Base-by-base conservation (phyloP, 2,329 filamentous ascomycete genomes). In the Penicillium sp. region DNA sequence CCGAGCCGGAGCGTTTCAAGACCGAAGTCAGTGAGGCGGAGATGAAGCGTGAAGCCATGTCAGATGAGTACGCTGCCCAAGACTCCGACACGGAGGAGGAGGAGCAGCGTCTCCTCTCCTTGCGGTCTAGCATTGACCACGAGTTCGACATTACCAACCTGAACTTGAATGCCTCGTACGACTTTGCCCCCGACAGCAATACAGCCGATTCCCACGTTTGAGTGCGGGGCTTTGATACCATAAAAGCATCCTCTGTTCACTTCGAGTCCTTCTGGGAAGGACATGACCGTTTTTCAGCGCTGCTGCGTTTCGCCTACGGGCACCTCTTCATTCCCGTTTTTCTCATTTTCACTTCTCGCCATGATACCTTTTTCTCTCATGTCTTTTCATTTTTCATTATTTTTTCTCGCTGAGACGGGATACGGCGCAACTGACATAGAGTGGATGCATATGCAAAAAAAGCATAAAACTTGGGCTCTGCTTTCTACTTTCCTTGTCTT, bases 1-100 rank as follows among this genome's bases (percentile, higher is more conserved):
- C 81, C 13, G 75, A 78, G 46, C 54, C 74, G 67, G 55, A 64
- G 64, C 35, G 66, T 63, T 58, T 61, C 46, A 77, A 79, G 48
- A 66, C 63, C 16, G 58, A 66, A 18, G 52, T 60, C 40, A 67
- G 56, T 49, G 64, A 71, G 46, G 59, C 63, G 30, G 54, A 66
- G 51, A 50, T 66, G 30, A 63, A 63, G 48, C 59, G 60, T 16
- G 60, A 63, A 24, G 55, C 24, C 8, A 47, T 65, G 45, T 56
- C 60, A 45, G 61, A 62, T n/a, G 56, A 54, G 16, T 54, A 57
- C 18, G 53, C 53, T 36, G 53, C 57, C 44, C 60, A 61, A 30
- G 64, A 63, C 49, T 58, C 61, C 13, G 57, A 59, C 22, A 43
- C 62, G 11, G 35, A 38, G 11, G 67, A 72, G 44, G 69, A 72